Evolutionary conservation across 2,329 filamentous ascomycete genomes (phyloP).

Genomic region (Talaromyces sp.): DNA sequence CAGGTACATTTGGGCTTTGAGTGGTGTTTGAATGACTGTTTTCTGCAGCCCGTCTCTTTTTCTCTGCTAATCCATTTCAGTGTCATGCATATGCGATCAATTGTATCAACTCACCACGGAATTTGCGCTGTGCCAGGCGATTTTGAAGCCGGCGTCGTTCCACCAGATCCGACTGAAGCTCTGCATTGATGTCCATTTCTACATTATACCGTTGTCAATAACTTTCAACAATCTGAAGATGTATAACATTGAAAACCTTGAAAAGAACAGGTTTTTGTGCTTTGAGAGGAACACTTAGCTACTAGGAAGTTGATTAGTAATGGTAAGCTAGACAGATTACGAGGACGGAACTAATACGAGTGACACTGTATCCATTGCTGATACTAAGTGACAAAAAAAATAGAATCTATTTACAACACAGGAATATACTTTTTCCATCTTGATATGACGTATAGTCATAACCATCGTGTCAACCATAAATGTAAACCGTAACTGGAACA

Average conservation of each 20-base stretch:
- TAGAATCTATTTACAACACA: conserved; percentile 17
- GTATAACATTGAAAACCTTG: no score
- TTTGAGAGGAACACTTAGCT: background rate
- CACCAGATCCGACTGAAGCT: background rate
- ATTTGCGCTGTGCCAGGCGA: conserved; percentile 10
- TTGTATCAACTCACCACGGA: background rate
- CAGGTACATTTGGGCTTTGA: background rate
- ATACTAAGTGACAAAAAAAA: conserved; percentile 9
- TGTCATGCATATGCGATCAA: background rate
- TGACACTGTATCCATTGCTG: conserved; percentile 18
- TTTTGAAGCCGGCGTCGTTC: conserved; percentile 10
- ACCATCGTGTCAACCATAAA: background rate
- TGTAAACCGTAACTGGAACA: conserved; percentile 4
- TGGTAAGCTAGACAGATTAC: background rate
- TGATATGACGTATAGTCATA: background rate
- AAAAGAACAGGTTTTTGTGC: background rate
- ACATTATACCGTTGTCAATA: background rate
- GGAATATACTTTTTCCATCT: conserved; percentile 12
- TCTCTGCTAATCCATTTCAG: conserved; percentile 36
- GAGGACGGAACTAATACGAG: background rate
- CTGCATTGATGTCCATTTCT: background rate
- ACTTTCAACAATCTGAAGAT: background rate
- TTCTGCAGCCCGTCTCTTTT: background rate
- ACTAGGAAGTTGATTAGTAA: background rate
- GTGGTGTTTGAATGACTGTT: background rate